These are phyloP conservation scores for Pseudovirgaria hyperparasitica DNA, from an alignment of 2,329 filamentous ascomycete species.

Conservation along the genomic window DNA sequence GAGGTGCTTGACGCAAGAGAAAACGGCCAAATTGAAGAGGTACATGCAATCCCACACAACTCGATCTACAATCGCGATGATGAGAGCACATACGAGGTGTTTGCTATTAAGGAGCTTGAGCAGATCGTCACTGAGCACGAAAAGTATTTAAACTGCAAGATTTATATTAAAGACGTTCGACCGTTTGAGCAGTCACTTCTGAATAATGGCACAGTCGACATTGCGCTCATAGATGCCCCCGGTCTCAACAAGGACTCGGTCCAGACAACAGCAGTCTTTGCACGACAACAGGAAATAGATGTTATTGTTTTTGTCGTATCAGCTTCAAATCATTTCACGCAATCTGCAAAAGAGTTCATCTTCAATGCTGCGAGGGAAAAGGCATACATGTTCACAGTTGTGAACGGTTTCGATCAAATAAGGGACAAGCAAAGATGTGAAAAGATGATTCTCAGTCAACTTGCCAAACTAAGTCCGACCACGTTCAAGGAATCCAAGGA, in stretches of 20 bases:
- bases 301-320: conserved; percentile 98
- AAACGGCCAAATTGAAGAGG: conserved; percentile 84
- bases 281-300: conserved; percentile 94
- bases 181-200: conserved; percentile 85
- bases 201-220: conserved; percentile 96
- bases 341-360: conserved; percentile 96
- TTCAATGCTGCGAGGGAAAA: conserved; percentile 92
- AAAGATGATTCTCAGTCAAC: conserved; percentile 85
- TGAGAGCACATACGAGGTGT: conserved; percentile 89
- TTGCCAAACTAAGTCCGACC: conserved; percentile 73
- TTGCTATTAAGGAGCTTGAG: conserved; percentile 63
- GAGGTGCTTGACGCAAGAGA: conserved; percentile 88
- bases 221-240: conserved; percentile 91
- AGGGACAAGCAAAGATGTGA: conserved; percentile 82
- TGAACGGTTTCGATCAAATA: conserved; percentile 94
- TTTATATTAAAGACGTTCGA: conserved; percentile 85
- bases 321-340: conserved; percentile 93
- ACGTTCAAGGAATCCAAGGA: conserved; percentile 89
- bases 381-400: conserved; percentile 97
- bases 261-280: conserved; percentile 95
- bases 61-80: conserved; percentile 73
- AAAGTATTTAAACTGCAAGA: conserved; percentile 86
- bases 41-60: conserved; percentile 84
- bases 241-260: conserved; percentile 92
- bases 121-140: conserved; percentile 81